These are phyloP conservation scores for Cryptosporidium sp. DNA, from an alignment of 169 alveolate species.

Conservation along the genomic window DNA sequence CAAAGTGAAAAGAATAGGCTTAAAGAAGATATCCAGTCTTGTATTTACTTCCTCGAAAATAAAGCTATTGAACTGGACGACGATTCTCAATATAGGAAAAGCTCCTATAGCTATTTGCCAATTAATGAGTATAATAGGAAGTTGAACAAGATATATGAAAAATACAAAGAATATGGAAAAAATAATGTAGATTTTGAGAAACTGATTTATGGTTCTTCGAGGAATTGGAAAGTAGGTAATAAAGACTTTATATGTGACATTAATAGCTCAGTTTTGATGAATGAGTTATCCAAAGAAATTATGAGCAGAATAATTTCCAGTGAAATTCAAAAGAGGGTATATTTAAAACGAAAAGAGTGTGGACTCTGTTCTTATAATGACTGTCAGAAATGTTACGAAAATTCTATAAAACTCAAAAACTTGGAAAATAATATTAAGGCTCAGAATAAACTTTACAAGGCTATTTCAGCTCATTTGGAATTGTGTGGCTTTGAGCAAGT, in stretches of 20 bases:
- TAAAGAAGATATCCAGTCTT: conserved; percentile 1
- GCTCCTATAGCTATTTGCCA: not conserved
- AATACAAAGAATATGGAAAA: conserved; percentile 7
- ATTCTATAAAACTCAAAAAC: not conserved
- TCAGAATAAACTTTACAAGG: not conserved
- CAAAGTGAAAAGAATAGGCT: not conserved
- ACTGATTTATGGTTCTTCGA: not conserved
- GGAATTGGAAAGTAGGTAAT: not conserved
- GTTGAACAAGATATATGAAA: conserved; percentile 7
- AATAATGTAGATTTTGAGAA: conserved; percentile 19
- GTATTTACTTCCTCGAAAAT: conserved; percentile 14
- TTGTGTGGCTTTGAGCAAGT: conserved; percentile 17
- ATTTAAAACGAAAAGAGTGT: not conserved
- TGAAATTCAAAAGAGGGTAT: conserved; percentile 32
- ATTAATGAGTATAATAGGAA: not conserved
- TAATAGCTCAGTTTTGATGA: conserved; percentile 40
- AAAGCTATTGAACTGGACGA: conserved; percentile 24
- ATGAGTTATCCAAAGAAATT: conserved; percentile 9
- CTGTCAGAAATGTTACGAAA: not conserved
- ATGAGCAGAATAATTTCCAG: conserved; percentile 13
- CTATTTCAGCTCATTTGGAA: not conserved
- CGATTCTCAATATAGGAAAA: not conserved
- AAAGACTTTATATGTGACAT: not conserved
- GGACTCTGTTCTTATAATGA: not conserved
- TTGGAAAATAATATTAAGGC: not conserved